Evolutionary conservation across 768 basidiomycete species (phyloP).

Genomic region (Panus rudis): DNA sequence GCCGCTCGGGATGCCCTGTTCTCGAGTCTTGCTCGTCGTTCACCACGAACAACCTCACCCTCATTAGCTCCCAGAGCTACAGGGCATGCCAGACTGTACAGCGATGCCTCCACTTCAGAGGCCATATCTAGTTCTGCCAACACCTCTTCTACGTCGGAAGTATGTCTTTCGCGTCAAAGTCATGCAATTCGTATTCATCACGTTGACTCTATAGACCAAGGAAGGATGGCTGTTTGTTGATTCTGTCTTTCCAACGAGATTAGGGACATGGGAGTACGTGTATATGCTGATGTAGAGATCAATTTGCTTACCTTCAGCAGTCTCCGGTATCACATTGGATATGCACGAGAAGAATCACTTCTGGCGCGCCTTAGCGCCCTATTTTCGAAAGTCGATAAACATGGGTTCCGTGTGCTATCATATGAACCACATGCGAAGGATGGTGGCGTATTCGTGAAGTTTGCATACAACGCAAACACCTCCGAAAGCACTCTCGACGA

Average conservation of each 20-base stretch:
- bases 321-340: slow-evolving; percentile 56
- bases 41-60: too few relatives aligned
- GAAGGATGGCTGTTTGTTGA: slow-evolving; percentile 68
- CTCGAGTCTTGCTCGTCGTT: too few relatives aligned
- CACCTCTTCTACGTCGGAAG: background rate
- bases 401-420: slow-evolving; percentile 55
- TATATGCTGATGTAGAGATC: slow-evolving; percentile 10
- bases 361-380: slow-evolving; percentile 40
- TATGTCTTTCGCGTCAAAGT: too few relatives aligned
- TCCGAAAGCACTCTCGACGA: slow-evolving; percentile 34
- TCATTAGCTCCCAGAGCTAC: background rate
- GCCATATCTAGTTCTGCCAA: background rate
- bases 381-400: slow-evolving; percentile 44
- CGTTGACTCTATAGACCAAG: slow-evolving; percentile 13
- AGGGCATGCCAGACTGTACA: background rate
- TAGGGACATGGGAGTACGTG: slow-evolving; percentile 68
- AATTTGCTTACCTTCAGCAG: slow-evolving; percentile 27
- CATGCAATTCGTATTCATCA: background rate
- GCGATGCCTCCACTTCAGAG: background rate
- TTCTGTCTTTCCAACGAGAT: slow-evolving; percentile 69
- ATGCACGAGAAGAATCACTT: slow-evolving; percentile 52
- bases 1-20: too few relatives aligned
- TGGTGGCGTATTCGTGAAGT: slow-evolving; percentile 79
- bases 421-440: slow-evolving; percentile 69
- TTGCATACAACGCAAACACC: slow-evolving; percentile 41